These are phyloP conservation scores for Geosmithia morbida DNA, from an alignment of 2,329 filamentous ascomycete genomes.

Conservation along the genomic window DNA sequence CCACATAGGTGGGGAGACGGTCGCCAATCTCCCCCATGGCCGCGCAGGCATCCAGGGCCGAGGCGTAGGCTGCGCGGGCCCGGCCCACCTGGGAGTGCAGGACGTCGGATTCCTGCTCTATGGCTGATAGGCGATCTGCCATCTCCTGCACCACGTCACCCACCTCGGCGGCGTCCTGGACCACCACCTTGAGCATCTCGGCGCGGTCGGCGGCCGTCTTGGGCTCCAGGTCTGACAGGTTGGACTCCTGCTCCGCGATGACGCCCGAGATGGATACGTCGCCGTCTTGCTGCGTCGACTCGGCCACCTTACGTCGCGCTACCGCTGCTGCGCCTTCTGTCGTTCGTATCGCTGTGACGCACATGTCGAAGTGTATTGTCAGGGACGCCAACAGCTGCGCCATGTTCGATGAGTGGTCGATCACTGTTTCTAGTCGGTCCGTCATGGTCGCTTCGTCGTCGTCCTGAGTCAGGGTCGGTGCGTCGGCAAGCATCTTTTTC, in stretches of 20 bases:
- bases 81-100: slow-evolving; percentile 49
- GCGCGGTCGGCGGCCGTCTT: slow-evolving; percentile 61
- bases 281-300: slow-evolving; percentile 29
- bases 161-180: slow-evolving; percentile 53
- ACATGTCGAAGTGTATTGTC: slow-evolving; percentile 82
- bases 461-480: slow-evolving; percentile 16
- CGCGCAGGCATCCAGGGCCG: slow-evolving; percentile 47
- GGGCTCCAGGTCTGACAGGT: slow-evolving; percentile 43
- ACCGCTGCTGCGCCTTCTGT: slow-evolving; percentile 68
- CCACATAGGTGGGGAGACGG: slow-evolving; percentile 50
- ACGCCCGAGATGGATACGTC: slow-evolving; percentile 51
- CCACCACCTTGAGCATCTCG: slow-evolving; percentile 73
- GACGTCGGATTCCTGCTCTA: slow-evolving; percentile 55
- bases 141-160: slow-evolving; percentile 58
- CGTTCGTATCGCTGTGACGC: slow-evolving; percentile 78
- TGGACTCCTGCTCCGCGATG: slow-evolving; percentile 41
- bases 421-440: slow-evolving; percentile 38
- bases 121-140: slow-evolving; percentile 57
- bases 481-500: slow-evolving; percentile 37
- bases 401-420: slow-evolving; percentile 67
- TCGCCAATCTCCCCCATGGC: slow-evolving; percentile 54
- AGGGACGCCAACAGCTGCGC: slow-evolving; percentile 67
- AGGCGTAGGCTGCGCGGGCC: slow-evolving; percentile 30
- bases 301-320: slow-evolving; percentile 53
- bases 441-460: slow-evolving; percentile 23